Conservation (phyloP, 805 yeast species). For the Saccharomycopsis javanensis region DNA sequence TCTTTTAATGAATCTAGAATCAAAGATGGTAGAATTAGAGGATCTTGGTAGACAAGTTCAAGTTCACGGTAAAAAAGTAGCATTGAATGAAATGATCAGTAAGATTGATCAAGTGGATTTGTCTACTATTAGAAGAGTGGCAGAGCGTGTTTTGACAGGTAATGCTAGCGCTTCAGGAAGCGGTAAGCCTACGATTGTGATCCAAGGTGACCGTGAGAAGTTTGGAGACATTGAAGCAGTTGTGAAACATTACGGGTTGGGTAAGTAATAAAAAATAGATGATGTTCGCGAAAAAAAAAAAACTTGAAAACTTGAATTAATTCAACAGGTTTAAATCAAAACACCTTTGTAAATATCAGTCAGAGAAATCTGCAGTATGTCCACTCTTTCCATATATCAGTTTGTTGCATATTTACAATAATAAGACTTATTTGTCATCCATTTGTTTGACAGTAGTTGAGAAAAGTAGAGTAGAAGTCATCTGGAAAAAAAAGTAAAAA, state of each 20-base stretch:
- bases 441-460: no score
- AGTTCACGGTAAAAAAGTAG: constrained; percentile 64
- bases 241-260: constrained; percentile 64
- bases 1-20: constrained; percentile 84
- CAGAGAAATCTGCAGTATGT: no score
- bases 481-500: no score
- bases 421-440: no score
- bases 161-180: constrained; percentile 42
- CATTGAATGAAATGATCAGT: constrained; percentile 71
- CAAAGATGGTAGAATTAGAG: constrained; percentile 87
- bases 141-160: constrained; percentile 66
- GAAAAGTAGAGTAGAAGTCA: no score
- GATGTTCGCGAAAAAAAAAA: background rate
- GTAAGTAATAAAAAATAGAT: no score
- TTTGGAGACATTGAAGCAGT: constrained; percentile 77
- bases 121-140: constrained; percentile 62
- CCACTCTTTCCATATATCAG: no score
- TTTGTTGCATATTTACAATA: no score
- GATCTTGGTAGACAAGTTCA: constrained; percentile 94
- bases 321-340: no score
- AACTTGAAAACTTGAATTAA: no score
- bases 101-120: constrained; percentile 62
- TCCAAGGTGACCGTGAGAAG: constrained; percentile 77
- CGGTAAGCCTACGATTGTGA: constrained; percentile 73
- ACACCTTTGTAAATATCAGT: no score